Evolutionary conservation across 495 filamentous ascomycete species (phyloP), one percentile per base, ranked within the genome.

Genomic region (Cercophora newfieldiana): DNA sequence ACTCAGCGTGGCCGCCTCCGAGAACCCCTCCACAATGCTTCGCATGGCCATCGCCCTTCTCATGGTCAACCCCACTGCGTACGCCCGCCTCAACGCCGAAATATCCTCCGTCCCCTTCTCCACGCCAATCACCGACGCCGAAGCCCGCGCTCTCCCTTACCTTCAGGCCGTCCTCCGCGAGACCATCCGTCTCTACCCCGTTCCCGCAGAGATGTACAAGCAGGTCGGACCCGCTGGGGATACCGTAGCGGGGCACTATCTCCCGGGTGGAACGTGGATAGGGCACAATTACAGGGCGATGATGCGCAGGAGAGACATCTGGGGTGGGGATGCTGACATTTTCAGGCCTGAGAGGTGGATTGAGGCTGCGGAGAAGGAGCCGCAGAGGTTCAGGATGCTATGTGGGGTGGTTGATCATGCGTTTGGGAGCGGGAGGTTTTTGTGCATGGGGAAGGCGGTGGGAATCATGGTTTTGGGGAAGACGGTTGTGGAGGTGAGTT

Each of bases 1-100:
- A 26, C 7, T 24, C 18, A 48, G 19, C 8, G 33, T 70, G 81
- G 69, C 75, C 0, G 86, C 86, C 14, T 82, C 83, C 7, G 87
- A 90, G 63, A 86, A 86, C 10, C 86, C 85, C 0, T 83, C 83
- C 0, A 86, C 84, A 2, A 77, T 83, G 18, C 80, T 89, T 67
- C 81, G 83, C 55, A 79, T 78, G 1, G 75, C 85, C 61, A 77
- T 89, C 60, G 73, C 81, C 26, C 82, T 81, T 68, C 69, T 88
- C 25, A 70, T 88, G 14, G 74, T 74, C 1, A 78, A 83, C 61
- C 73, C 73, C 1, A 58, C 64, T 0, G 74, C 83, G 1, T 89
- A 87, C 69, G 69, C 76, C 19, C 79, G 77, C 28, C 80, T 90
- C 62, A 80, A 85, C 76, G 73, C 69, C 3, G 88, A 89, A 65